These are phyloP conservation scores for Microthlaspi erraticum DNA, from an alignment of 345 rosid species.

Conservation along the genomic window DNA sequence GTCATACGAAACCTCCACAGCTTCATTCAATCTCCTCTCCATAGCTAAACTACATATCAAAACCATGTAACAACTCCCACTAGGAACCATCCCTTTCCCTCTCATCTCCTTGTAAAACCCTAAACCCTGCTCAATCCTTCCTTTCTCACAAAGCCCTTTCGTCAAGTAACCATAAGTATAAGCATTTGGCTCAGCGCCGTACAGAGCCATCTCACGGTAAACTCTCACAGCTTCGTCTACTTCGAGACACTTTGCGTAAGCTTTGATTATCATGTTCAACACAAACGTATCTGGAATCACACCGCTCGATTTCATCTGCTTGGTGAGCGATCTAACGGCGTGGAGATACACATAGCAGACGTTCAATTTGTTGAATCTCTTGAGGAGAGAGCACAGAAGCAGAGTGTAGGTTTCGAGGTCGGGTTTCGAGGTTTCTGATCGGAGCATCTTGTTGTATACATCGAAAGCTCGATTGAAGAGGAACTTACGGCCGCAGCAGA, in stretches of 20 bases:
- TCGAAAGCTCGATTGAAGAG: slow-evolving; percentile 79
- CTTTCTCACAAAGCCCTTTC: slow-evolving; percentile 87
- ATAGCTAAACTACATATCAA: slow-evolving; percentile 82
- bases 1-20: slow-evolving; percentile 55
- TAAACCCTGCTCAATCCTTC: slow-evolving; percentile 65
- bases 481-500: slow-evolving; percentile 82
- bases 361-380: slow-evolving; percentile 72
- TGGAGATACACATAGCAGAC: slow-evolving; percentile 81
- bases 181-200: slow-evolving; percentile 78
- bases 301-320: slow-evolving; percentile 88
- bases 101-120: slow-evolving; percentile 82
- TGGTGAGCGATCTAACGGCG: slow-evolving; percentile 69
- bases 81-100: slow-evolving; percentile 60
- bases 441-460: slow-evolving; percentile 77
- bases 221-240: slow-evolving; percentile 79
- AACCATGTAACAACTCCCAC: slow-evolving; percentile 69
- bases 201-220: slow-evolving; percentile 76
- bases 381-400: slow-evolving; percentile 63
- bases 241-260: slow-evolving; percentile 70
- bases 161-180: slow-evolving; percentile 71
- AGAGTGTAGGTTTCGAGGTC: slow-evolving; percentile 77
- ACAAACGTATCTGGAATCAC: slow-evolving; percentile 81
- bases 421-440: slow-evolving; percentile 68
- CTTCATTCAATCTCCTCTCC: slow-evolving; percentile 60
- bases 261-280: slow-evolving; percentile 91